phyloP scores from a whole-genome alignment of 257 asterid species.

The Asclepias syriaca region DNA sequence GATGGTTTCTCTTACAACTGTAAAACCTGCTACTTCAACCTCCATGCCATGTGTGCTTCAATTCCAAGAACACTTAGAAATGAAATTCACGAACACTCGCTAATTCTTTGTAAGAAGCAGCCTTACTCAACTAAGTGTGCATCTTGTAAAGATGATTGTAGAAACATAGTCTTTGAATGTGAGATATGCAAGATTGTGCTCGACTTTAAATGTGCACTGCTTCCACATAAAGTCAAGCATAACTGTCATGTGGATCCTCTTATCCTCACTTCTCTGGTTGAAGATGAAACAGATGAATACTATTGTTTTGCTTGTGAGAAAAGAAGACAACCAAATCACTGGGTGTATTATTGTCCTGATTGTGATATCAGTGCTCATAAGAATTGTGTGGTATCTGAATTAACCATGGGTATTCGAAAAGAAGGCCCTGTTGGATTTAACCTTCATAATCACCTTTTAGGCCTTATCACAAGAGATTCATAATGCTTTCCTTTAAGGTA shows the following conservation, averaged over 20 bases:
- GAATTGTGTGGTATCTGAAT: conserved; percentile 2
- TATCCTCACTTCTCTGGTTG: neutral
- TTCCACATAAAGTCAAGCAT: conserved; percentile 2
- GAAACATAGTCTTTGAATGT: conserved; percentile 1
- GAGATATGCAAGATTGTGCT: conserved; percentile 5
- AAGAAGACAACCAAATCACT: conserved; percentile 1
- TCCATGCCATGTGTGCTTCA: neutral
- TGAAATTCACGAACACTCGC: neutral
- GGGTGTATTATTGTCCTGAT: conserved; percentile 4
- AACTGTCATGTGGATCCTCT: conserved; percentile 4
- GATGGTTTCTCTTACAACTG: conserved; percentile 3
- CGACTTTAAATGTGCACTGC: conserved; percentile 3
- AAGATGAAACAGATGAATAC: conserved; percentile 3
- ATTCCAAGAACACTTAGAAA: neutral
- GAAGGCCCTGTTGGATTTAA: conserved; percentile 6
- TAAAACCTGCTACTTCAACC: neutral
- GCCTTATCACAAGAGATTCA: neutral
- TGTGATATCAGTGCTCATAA: conserved; percentile 4
- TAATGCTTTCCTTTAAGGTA: neutral
- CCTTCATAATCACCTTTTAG: neutral
- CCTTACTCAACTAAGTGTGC: neutral
- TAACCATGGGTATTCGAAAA: neutral
- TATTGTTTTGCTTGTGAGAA: conserved; percentile 3
- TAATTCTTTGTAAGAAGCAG: neutral
- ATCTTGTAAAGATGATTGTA: neutral